phyloP scores from a whole-genome alignment of 139 green algal genomes.

The Volvox reticuliferus region DNA sequence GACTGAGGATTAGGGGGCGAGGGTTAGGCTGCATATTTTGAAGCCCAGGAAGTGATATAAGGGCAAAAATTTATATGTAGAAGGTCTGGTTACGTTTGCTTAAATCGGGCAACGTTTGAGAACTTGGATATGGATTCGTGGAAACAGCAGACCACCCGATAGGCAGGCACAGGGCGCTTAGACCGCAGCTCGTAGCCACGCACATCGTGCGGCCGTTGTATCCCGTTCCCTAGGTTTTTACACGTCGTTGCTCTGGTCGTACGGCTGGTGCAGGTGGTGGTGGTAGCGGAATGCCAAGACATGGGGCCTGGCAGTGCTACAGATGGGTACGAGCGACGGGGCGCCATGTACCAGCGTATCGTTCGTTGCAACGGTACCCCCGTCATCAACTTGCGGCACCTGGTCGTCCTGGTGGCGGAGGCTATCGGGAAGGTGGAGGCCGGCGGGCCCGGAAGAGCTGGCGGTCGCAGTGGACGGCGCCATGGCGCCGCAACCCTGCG shows the following conservation, averaged over 20 bases:
- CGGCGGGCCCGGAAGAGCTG: background rate
- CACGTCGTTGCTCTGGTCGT: background rate
- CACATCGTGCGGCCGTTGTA: no score
- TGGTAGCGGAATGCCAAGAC: conserved; percentile 55
- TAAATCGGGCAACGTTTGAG: no score
- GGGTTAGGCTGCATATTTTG: no score
- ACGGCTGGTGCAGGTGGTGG: conserved; percentile 37
- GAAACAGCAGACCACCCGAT: no score
- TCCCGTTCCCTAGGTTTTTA: no score
- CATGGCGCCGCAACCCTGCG: background rate
- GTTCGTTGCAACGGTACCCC: conserved; percentile 27
- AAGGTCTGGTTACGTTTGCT: no score
- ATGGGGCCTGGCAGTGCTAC: conserved; percentile 16
- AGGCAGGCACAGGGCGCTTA: no score
- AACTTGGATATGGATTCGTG: no score
- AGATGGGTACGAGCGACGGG: conserved; percentile 48
- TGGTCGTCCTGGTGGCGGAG: conserved; percentile 14
- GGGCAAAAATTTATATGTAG: no score
- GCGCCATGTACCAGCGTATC: conserved; percentile 40
- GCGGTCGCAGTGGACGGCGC: background rate
- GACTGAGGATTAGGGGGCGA: no score
- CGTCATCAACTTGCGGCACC: conserved; percentile 36
- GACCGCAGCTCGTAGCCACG: no score
- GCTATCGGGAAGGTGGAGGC: background rate
- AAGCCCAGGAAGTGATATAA: no score